Conservation (phyloP, 2,329 filamentous ascomycete genomes). For the Colletotrichum tropicale region DNA sequence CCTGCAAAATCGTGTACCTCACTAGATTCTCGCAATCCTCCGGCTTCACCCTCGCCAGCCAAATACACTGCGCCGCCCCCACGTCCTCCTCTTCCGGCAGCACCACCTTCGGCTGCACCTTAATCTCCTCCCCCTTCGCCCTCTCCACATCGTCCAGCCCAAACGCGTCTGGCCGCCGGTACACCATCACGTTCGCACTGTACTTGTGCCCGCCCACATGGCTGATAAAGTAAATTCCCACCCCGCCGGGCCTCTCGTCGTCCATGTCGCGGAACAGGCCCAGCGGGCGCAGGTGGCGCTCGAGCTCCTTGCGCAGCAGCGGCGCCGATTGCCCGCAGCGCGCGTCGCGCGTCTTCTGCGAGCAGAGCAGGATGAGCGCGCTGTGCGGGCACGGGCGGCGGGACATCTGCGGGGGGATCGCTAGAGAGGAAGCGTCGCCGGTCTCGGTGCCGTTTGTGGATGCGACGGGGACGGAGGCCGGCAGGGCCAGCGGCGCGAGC, state of each 20-base stretch:
- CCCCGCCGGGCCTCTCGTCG: conserved; percentile 88
- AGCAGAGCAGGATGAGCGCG: conserved; percentile 91
- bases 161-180: conserved; percentile 69
- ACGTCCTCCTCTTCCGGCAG: conserved; percentile 43
- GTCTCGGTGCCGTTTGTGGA: conserved; percentile 8
- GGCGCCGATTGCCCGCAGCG: conserved; percentile 95
- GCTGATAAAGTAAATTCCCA: conserved; percentile 94
- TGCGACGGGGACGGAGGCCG: conserved; percentile 34
- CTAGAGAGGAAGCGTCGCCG: conserved; percentile 20
- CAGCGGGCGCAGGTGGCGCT: conserved; percentile 83
- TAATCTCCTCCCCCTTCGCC: conserved; percentile 37
- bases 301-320: conserved; percentile 84
- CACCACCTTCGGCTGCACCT: conserved; percentile 31
- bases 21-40: conserved; percentile 95
- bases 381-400: conserved; percentile 77
- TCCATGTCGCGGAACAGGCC: conserved; percentile 86
- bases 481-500: conserved; percentile 48
- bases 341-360: conserved; percentile 90
- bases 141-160: conserved; percentile 52
- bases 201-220: conserved; percentile 98
- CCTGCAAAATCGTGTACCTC: conserved; percentile 86
- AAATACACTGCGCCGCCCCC: conserved; percentile 87
- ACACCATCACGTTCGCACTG: conserved; percentile 91
- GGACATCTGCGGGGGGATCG: conserved; percentile 33
- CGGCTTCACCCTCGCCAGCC: conserved; percentile 83